Percentiles rank a stretch among this genome's conserved stretches.
These are phyloP conservation scores for Chloromonas sp. DNA, from an alignment of 163 green algal genomes.

Conservation along the genomic window DNA sequence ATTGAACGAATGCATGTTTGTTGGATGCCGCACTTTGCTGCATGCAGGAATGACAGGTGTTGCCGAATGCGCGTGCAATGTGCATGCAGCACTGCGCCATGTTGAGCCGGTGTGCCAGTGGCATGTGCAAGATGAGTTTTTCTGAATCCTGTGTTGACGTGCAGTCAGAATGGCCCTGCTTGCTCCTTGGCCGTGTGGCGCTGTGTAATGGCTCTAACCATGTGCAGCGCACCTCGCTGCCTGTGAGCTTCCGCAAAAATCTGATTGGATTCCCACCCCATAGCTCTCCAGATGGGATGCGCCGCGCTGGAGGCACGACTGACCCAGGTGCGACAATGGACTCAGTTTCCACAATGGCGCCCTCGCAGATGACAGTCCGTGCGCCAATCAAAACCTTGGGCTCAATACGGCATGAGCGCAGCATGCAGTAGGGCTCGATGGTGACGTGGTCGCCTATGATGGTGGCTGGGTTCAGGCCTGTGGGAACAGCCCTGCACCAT, in stretches of 20 bases:
- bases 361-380: constrained; percentile 82
- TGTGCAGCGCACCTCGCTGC: constrained; percentile 59
- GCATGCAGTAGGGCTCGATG: constrained; percentile 76
- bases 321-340: constrained; percentile 72
- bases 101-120: no score
- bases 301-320: constrained; percentile 74
- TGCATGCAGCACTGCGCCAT: no score
- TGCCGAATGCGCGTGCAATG: no score
- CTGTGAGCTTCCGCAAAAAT: constrained; percentile 78
- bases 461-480: constrained; percentile 79
- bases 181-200: no score
- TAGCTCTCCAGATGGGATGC: constrained; percentile 76
- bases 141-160: no score
- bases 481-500: constrained; percentile 70
- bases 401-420: constrained; percentile 80
- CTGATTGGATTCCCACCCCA: constrained; percentile 82
- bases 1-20: no score
- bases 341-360: constrained; percentile 73
- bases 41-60: no score
- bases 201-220: no score
- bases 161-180: no score
- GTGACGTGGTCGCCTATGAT: constrained; percentile 84
- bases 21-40: no score
- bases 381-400: constrained; percentile 69
- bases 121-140: no score